A percentile compares a stretch with the other conserved stretches of the same genome.
These are phyloP conservation scores for Pascua sp. DNA, from an alignment of 1,284 basidiomycete genomes.

Conservation along the genomic window DNA sequence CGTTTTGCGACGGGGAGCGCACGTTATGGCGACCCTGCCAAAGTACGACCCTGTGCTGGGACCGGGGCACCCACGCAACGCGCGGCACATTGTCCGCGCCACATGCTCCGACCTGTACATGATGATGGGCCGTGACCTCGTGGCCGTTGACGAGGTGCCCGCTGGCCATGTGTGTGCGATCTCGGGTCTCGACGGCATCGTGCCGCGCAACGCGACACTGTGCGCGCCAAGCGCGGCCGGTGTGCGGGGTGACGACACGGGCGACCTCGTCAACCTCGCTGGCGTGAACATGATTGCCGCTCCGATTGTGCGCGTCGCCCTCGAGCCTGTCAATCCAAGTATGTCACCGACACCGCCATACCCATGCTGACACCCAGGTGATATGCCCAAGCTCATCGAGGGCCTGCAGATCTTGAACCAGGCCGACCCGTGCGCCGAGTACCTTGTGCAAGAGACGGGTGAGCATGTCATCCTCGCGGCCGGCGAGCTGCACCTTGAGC, in stretches of 20 bases:
- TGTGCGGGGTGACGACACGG: conserved; percentile 38
- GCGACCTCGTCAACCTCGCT: conserved; percentile 75
- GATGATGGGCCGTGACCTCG: conserved; percentile 97
- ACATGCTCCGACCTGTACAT: conserved; percentile 78
- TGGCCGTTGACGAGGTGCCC: conserved; percentile 75
- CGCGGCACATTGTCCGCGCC: conserved; percentile 62
- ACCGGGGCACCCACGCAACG: conserved; percentile 67
- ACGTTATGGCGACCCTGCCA: conserved; percentile 74
- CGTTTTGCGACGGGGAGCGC: conserved; percentile 64
- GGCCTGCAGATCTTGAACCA: conserved; percentile 89
- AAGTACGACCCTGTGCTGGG: conserved; percentile 75
- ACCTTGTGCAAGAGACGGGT: conserved; percentile 92
- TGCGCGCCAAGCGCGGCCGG: conserved; percentile 61
- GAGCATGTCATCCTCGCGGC: conserved; percentile 97
- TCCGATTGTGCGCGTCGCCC: conserved; percentile 91
- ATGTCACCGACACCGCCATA: conserved; percentile 17
- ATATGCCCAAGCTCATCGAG: conserved; percentile 85
- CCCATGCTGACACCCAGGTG: conserved; percentile 53
- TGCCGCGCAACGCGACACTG: conserved; percentile 86
- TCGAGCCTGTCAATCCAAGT: conserved; percentile 79
- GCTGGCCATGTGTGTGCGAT: conserved; percentile 97
- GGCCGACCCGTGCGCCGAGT: conserved; percentile 95
- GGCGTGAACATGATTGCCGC: conserved; percentile 67
- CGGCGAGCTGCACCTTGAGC: conserved; percentile 94
- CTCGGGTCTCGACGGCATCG: conserved; percentile 81